phyloP scores from a whole-genome alignment of 352 stramenopile species.

The Thraustochytrium sp. region DNA sequence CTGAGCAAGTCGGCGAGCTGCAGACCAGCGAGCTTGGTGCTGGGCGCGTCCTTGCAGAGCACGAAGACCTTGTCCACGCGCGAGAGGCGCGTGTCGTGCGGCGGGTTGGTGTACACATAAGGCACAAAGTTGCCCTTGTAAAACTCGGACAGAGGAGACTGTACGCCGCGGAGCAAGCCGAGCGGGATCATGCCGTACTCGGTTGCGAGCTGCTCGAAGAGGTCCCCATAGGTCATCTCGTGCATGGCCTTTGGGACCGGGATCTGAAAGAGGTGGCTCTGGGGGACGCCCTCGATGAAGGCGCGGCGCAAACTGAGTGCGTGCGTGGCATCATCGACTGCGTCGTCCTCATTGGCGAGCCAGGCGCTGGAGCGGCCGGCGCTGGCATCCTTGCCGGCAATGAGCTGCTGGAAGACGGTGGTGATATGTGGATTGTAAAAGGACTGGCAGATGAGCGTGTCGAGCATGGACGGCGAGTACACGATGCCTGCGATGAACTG shows the following conservation, averaged over 20 bases:
- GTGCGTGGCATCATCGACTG: not conserved
- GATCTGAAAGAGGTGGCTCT: constrained; percentile 17
- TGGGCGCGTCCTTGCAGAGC: not conserved
- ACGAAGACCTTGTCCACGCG: constrained; percentile 4
- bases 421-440: constrained; percentile 38
- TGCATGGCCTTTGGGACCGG: constrained; percentile 19
- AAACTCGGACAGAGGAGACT: not conserved
- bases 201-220: not conserved
- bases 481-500: constrained; percentile 21
- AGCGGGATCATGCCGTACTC: constrained; percentile 21
- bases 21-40: not conserved
- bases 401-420: constrained; percentile 33
- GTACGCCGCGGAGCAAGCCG: not conserved
- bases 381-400: constrained; percentile 2
- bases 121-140: not conserved
- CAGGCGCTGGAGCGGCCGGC: not conserved
- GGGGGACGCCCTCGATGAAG: not conserved
- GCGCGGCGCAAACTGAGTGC: not conserved
- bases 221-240: not conserved
- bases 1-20: not conserved
- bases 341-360: not conserved
- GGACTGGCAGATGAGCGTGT: constrained; percentile 27
- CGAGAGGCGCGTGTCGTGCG: not conserved
- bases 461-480: constrained; percentile 24
- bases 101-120: constrained; percentile 23